Conservation (phyloP, 768 basidiomycete species). For the Lentinula guzmanii region DNA sequence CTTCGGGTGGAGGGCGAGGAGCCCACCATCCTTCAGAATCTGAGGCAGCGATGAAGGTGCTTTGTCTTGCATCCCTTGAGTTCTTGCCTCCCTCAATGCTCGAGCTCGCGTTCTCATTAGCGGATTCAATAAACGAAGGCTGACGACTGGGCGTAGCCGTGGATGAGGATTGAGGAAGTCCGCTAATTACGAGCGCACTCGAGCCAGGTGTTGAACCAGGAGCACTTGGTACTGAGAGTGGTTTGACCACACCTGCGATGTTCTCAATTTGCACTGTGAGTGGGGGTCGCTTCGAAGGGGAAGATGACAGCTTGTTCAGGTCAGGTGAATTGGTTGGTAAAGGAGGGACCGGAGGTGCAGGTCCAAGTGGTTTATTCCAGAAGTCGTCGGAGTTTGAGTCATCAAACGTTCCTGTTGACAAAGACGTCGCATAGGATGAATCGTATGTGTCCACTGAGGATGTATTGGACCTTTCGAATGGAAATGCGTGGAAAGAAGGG, state of each 20-base stretch:
- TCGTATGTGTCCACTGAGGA: neutral
- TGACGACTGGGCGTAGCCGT: constrained; percentile 4
- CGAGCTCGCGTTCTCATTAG: constrained; percentile 14
- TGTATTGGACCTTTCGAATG: neutral
- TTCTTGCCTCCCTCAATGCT: constrained; percentile 21
- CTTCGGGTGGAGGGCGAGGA: constrained; percentile 85
- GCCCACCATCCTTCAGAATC: constrained; percentile 73
- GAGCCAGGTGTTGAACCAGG: neutral
- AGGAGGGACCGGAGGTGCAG: constrained; percentile 13
- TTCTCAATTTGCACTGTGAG: constrained; percentile 39
- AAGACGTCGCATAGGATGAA: neutral
- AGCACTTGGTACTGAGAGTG: constrained; percentile 10
- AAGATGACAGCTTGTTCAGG: neutral
- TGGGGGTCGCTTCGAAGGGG: constrained; percentile 29
- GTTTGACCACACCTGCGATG: constrained; percentile 10
- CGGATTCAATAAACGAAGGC: constrained; percentile 12
- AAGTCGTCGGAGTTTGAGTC: constrained; percentile 45
- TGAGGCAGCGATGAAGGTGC: constrained; percentile 44
- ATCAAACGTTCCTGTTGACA: constrained; percentile 21
- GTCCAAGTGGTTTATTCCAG: constrained; percentile 38
- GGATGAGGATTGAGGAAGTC: constrained; percentile 3
- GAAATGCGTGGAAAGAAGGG: neutral
- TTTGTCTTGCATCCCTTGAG: constrained; percentile 25
- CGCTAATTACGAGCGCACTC: neutral
- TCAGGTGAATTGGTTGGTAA: neutral